Base-by-base conservation (phyloP, 306 rosid species). In the Quercus gilva region DNA sequence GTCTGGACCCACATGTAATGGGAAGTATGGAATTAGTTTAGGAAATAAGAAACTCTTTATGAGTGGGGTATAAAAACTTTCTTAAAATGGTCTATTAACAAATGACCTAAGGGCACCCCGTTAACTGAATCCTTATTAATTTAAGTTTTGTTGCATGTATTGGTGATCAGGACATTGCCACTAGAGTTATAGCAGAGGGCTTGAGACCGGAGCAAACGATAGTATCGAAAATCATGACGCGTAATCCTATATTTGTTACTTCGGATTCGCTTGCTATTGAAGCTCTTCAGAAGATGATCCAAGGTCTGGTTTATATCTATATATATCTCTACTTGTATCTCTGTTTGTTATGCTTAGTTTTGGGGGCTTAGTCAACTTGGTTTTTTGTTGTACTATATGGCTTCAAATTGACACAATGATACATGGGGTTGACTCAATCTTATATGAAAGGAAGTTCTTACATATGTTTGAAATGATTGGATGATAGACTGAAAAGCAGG, bases 211-310 rank as follows among this genome's bases (percentile, higher is more conserved):
- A 95, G 74, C 98, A 91, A 85, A 93, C 97, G 1, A 43, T 81
- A 51, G 94, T 91, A 31, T 90, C 99, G 1, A 95, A 92, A 87
- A 78, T 92, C 77, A 95, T 95, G 99, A 95, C 99, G 1, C 80
- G 96, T 61, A 92, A 87, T 85, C 99, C 99, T 49, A 75, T 83
- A 55, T 95, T 95, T 84, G 93, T 95, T 76, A 80, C 92, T 33
- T 86, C 98, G 0, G 99, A 92, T 84, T 84, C 93, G 3, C 80
- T 89, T 19, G 99, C 99, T 37, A 72, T 93, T 28, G 99, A 95
- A 63, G 98, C 99, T 71, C 96, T 93, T 74, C 98, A 93, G 73
- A 93, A 87, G 89, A 95, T 95, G 99, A 89, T 90, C 55, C 96
- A 91, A 69, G 99, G 99, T 93, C 70, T 73, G 92, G 69, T 63